Percentiles rank a stretch among this genome's conserved stretches.
phyloP scores from a whole-genome alignment of 139 green algal species.

The Haematococcus lacustris region DNA sequence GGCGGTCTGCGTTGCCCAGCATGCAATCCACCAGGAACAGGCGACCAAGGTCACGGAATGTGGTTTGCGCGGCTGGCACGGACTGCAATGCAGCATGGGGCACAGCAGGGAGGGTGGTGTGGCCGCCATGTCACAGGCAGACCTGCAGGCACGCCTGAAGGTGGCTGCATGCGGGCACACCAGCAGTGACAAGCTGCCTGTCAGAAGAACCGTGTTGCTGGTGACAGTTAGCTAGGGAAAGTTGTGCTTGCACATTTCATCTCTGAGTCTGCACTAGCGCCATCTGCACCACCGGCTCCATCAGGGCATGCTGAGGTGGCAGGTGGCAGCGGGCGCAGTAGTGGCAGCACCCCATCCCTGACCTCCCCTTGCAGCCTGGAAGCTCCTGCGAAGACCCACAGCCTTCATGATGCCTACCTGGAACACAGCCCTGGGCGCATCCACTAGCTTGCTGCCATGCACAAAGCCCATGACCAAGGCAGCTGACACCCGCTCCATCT shows the following conservation, averaged over 20 bases:
- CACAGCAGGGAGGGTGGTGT: not conserved
- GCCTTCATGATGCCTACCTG: not conserved
- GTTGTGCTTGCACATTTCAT: too few relatives aligned
- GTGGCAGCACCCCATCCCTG: not conserved
- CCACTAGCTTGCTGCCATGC: constrained; percentile 1
- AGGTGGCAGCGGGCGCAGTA: not conserved
- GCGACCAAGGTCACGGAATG: constrained; percentile 47
- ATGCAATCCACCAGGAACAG: constrained; percentile 72
- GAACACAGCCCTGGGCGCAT: not conserved
- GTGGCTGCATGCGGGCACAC: not conserved
- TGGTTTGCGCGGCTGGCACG: not conserved
- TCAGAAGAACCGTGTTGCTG: too few relatives aligned
- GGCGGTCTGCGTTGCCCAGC: constrained; percentile 71
- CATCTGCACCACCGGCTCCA: too few relatives aligned
- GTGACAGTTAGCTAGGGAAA: too few relatives aligned
- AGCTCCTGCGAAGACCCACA: not conserved
- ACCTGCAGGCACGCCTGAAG: not conserved
- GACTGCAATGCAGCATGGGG: not conserved
- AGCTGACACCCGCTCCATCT: not conserved
- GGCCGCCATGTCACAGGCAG: not conserved
- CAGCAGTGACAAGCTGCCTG: not conserved
- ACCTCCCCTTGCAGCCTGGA: not conserved
- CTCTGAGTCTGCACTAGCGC: too few relatives aligned
- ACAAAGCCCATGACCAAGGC: constrained; percentile 9
- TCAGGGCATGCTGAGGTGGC: not conserved